These are phyloP conservation scores for Ogataea pini DNA, from an alignment of 805 yeast species.

Conservation along the genomic window DNA sequence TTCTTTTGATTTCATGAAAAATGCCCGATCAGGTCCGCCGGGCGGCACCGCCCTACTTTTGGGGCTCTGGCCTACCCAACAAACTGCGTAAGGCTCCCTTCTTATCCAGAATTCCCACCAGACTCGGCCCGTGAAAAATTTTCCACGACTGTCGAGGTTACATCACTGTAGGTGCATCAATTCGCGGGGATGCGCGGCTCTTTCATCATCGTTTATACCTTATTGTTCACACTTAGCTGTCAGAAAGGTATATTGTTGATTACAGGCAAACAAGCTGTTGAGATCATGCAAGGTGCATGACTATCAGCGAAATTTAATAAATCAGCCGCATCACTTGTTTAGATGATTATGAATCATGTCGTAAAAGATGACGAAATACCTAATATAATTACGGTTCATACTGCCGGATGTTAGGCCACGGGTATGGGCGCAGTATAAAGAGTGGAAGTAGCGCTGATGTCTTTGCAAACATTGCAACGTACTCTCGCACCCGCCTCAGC, in stretches of 20 bases:
- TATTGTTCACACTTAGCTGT: slow-evolving; percentile 8
- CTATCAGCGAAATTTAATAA: not conserved
- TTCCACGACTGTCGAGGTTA: slow-evolving; percentile 1
- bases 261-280: not conserved
- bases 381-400: not conserved
- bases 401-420: slow-evolving; percentile 1
- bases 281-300: not conserved
- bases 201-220: slow-evolving; percentile 12
- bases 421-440: not conserved
- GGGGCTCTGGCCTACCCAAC: not conserved
- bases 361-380: not conserved
- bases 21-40: not conserved
- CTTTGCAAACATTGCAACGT: not conserved
- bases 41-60: not conserved
- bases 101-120: slow-evolving; percentile 1
- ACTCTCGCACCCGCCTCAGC: not conserved
- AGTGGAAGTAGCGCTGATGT: slow-evolving; percentile 1
- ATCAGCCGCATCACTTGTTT: not conserved
- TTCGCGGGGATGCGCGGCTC: slow-evolving; percentile 2
- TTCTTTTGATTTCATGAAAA: not conserved
- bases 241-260: not conserved
- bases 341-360: slow-evolving; percentile 7
- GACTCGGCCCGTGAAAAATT: slow-evolving; percentile 8
- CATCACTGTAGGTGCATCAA: slow-evolving; percentile 15
- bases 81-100: not conserved